Evolutionary conservation across 139 green algal species (phyloP).

Genomic region (Micractinium sp.): DNA sequence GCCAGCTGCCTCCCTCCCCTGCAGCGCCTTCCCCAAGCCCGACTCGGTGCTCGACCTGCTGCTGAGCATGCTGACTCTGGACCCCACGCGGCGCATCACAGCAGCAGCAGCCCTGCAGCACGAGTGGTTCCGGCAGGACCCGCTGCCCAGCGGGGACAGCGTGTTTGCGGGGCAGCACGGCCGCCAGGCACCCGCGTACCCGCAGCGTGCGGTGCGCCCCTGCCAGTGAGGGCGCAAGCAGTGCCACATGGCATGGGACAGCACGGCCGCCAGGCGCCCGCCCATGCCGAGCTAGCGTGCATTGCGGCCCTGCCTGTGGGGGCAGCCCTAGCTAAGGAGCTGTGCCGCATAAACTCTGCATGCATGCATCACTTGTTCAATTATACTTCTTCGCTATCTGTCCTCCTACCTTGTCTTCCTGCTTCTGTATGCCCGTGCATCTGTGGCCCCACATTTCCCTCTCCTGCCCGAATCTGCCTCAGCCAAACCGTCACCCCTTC

Average conservation of each 20-base stretch:
- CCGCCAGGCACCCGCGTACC: conserved; percentile 6
- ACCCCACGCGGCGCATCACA: conserved; percentile 69
- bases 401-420: too few species aligned
- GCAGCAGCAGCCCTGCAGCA: conserved; percentile 77
- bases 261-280: background rate
- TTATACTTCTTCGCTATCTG: too few species aligned
- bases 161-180: conserved; percentile 20
- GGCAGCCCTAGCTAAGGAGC: too few species aligned
- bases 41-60: conserved; percentile 31
- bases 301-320: background rate
- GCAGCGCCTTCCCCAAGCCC: conserved; percentile 26
- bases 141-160: conserved; percentile 11
- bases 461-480: too few species aligned
- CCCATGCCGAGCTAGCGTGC: background rate
- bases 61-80: conserved; percentile 16
- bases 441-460: too few species aligned
- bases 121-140: conserved; percentile 71
- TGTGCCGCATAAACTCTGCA: too few species aligned
- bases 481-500: too few species aligned
- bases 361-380: too few species aligned
- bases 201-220: conserved; percentile 19
- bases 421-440: too few species aligned
- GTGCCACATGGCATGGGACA: background rate
- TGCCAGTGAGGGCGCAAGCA: background rate
- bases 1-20: background rate